Conservation (phyloP, 352 stramenopile genomes). For the Phytophthora pluvialis region DNA sequence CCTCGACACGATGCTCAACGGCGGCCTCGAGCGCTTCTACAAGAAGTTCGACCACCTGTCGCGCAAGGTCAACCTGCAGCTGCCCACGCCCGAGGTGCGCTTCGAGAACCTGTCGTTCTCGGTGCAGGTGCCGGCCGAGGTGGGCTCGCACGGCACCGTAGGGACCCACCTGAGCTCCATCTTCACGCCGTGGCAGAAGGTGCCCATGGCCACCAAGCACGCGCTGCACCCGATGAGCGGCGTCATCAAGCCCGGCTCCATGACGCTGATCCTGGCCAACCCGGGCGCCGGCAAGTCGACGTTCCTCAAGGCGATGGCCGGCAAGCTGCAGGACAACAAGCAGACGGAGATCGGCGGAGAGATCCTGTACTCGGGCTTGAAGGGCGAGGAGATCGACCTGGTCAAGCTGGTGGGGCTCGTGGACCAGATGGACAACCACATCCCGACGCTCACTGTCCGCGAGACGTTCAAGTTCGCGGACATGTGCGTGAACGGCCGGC, state of each 20-base stretch:
- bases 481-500: slow-evolving; percentile 81
- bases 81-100: slow-evolving; percentile 25
- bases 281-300: slow-evolving; percentile 65
- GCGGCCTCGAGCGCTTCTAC: slow-evolving; percentile 53
- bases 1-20: slow-evolving; percentile 60
- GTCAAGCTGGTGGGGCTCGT: slow-evolving; percentile 72
- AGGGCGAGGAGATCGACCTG: slow-evolving; percentile 53
- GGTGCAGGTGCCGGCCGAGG: slow-evolving; percentile 40
- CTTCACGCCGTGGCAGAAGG: slow-evolving; percentile 59
- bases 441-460: slow-evolving; percentile 91
- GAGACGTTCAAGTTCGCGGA: slow-evolving; percentile 94
- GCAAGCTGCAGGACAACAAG: slow-evolving; percentile 58
- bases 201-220: slow-evolving; percentile 43
- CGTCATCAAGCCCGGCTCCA: slow-evolving; percentile 63
- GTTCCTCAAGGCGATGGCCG: slow-evolving; percentile 69
- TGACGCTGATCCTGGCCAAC: slow-evolving; percentile 52
- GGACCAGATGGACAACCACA: slow-evolving; percentile 88
- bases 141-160: slow-evolving; percentile 48
- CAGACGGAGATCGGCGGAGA: slow-evolving; percentile 41
- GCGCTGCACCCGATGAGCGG: slow-evolving; percentile 72
- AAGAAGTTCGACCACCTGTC: slow-evolving; percentile 30
- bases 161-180: slow-evolving; percentile 36
- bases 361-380: slow-evolving; percentile 57
- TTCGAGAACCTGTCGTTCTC: slow-evolving; percentile 27
- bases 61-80: slow-evolving; percentile 22